A percentile compares a stretch with the other conserved stretches of the same genome.
These are phyloP conservation scores for Calonectria pseudoreteaudii DNA, from an alignment of 2,329 filamentous ascomycete species.

Conservation along the genomic window DNA sequence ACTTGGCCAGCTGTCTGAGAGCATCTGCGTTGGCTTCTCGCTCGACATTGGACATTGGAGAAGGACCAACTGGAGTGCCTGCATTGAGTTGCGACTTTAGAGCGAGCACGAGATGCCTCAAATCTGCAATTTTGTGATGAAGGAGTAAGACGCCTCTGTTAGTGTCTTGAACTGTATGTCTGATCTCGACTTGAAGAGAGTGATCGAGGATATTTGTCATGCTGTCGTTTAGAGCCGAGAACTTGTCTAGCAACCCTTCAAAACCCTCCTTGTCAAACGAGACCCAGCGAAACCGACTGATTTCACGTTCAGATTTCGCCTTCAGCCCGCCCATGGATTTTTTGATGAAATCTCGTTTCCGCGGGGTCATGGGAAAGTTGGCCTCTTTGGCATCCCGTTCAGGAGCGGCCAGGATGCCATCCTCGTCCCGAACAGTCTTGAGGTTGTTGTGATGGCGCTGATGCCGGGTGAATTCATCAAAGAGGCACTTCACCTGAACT, in stretches of 20 bases:
- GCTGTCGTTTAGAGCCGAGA: conserved; percentile 59
- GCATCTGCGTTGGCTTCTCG: conserved; percentile 54
- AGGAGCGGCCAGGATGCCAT: conserved; percentile 50
- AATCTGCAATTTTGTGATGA: conserved; percentile 58
- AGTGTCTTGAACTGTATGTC: conserved; percentile 60
- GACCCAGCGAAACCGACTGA: conserved; percentile 56
- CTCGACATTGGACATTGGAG: conserved; percentile 49
- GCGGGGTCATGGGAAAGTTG: conserved; percentile 57
- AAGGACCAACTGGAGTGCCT: conserved; percentile 33
- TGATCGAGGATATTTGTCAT: conserved; percentile 62
- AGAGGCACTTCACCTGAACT: conserved; percentile 59
- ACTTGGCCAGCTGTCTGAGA: conserved; percentile 54
- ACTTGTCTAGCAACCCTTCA: conserved; percentile 56
- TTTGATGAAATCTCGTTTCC: conserved; percentile 56
- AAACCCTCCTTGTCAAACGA: conserved; percentile 60
- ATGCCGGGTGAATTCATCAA: conserved; percentile 58
- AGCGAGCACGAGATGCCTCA: conserved; percentile 59
- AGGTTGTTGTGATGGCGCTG: conserved; percentile 55
- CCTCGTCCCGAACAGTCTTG: conserved; percentile 48
- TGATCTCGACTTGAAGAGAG: conserved; percentile 59
- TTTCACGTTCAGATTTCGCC: conserved; percentile 49
- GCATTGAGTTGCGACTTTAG: conserved; percentile 57
- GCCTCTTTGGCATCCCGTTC: conserved; percentile 58
- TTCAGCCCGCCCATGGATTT: conserved; percentile 56
- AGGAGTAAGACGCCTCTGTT: conserved; percentile 60